Evolutionary conservation across 208 protist species (phyloP).

Genomic region (Acanthamoeba sp.): DNA sequence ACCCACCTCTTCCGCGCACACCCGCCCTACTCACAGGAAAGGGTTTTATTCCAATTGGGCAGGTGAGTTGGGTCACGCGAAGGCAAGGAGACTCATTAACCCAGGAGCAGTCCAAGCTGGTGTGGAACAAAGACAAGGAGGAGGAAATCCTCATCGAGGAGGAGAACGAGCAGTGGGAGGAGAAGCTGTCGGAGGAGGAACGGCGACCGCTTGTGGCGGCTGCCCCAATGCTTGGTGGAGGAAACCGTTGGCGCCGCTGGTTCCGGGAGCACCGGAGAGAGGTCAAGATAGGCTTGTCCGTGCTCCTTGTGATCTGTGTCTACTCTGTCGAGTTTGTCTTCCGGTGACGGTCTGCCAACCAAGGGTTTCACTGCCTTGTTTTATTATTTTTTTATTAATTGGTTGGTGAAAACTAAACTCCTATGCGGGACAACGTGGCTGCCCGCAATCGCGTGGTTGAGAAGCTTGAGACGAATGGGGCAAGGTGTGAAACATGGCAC

Average conservation of each 20-base stretch:
- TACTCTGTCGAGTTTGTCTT: slow-evolving; percentile 41
- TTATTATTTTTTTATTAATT: no score
- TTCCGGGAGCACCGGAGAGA: neutral
- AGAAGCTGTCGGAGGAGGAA: neutral
- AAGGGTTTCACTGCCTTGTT: no score
- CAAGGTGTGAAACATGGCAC: no score
- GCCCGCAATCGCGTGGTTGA: no score
- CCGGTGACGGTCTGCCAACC: no score
- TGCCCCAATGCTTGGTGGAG: neutral
- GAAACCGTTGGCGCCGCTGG: neutral
- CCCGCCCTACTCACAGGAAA: no score
- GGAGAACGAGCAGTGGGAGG: slow-evolving; percentile 53
- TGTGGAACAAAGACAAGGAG: slow-evolving; percentile 30
- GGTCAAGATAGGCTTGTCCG: slow-evolving; percentile 35
- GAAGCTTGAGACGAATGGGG: no score
- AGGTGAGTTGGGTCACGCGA: slow-evolving; percentile 49
- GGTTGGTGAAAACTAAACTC: no score
- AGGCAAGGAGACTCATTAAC: neutral
- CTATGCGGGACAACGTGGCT: no score
- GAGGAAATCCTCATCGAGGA: slow-evolving; percentile 41
- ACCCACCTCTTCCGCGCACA: neutral
- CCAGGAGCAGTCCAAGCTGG: neutral
- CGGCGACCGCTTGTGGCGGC: neutral
- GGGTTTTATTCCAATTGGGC: neutral
- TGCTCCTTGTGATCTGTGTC: neutral